phyloP scores from a whole-genome alignment of 2,329 filamentous ascomycete species.

The Botrytis tulipae region DNA sequence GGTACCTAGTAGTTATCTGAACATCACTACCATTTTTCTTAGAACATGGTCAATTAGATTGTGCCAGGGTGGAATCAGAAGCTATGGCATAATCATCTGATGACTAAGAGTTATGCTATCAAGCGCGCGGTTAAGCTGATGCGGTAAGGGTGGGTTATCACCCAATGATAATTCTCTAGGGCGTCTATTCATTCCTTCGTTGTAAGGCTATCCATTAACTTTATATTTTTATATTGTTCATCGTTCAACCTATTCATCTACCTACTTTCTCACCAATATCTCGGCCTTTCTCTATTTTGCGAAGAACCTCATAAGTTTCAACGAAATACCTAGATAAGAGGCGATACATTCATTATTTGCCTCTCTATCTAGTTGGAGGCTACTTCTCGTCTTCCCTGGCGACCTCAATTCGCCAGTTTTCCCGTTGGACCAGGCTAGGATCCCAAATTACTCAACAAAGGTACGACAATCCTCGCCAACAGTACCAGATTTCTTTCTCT shows the following conservation, averaged over 20 bases:
- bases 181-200: neutral
- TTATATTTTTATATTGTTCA: neutral
- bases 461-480: conserved; percentile 10
- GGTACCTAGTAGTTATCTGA: no score
- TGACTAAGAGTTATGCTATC: neutral
- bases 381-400: conserved; percentile 16
- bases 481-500: neutral
- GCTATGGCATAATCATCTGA: neutral
- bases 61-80: neutral
- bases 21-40: no score
- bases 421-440: conserved; percentile 2
- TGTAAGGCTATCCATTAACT: neutral
- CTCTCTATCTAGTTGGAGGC: conserved; percentile 12
- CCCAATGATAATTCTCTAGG: neutral
- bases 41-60: neutral
- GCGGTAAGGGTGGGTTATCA: no score
- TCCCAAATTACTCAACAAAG: conserved; percentile 7
- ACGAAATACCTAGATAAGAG: neutral
- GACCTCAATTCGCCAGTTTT: conserved; percentile 15
- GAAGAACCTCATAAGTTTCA: neutral
- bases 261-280: neutral
- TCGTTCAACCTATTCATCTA: neutral
- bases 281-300: neutral
- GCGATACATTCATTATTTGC: neutral
- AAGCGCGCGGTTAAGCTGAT: neutral